These are phyloP conservation scores for Curvularia lunata DNA, from an alignment of 2,329 filamentous ascomycete genomes.

Conservation along the genomic window DNA sequence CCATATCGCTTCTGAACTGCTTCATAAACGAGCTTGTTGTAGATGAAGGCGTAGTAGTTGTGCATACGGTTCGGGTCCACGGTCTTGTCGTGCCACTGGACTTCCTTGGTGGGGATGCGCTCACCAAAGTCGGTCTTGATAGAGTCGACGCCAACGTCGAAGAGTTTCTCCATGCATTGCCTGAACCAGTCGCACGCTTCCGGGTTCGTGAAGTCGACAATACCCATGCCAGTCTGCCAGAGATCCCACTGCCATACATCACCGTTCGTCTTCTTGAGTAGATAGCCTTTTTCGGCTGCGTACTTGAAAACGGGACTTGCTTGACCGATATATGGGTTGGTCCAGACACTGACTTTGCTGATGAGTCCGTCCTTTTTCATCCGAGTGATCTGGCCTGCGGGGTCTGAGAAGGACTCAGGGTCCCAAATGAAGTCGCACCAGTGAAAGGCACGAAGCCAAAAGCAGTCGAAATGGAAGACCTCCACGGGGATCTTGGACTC, in stretches of 20 bases:
- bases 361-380: constrained; percentile 67
- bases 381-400: constrained; percentile 66
- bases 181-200: constrained; percentile 70
- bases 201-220: constrained; percentile 77
- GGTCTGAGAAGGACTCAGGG: constrained; percentile 70
- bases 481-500: constrained; percentile 69
- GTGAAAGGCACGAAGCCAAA: constrained; percentile 77
- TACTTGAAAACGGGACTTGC: constrained; percentile 70
- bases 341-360: constrained; percentile 74
- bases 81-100: constrained; percentile 67
- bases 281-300: constrained; percentile 69
- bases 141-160: constrained; percentile 72
- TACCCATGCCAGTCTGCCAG: constrained; percentile 78
- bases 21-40: constrained; percentile 74
- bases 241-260: constrained; percentile 78
- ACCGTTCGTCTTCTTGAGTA: constrained; percentile 71
- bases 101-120: constrained; percentile 69
- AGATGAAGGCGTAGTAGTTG: constrained; percentile 77
- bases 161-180: constrained; percentile 66
- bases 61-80: constrained; percentile 73
- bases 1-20: constrained; percentile 63
- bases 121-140: constrained; percentile 82
- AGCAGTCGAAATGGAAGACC: constrained; percentile 79
- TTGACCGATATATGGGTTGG: constrained; percentile 76
- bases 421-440: constrained; percentile 80